These are phyloP conservation scores for Citrus sp. DNA, from an alignment of 345 rosid species.

Conservation along the genomic window DNA sequence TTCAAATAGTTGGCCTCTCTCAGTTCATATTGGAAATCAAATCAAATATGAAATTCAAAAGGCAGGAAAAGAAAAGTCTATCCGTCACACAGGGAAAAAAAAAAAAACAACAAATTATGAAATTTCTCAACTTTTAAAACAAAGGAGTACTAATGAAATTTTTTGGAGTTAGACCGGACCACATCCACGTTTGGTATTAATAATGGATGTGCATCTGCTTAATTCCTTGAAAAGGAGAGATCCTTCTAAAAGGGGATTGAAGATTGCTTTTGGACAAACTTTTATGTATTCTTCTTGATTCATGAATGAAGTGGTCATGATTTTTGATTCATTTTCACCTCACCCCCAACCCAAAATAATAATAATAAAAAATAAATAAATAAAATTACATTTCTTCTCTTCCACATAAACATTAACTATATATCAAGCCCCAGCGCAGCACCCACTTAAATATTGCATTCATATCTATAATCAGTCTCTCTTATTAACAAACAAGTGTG, in stretches of 20 bases:
- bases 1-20: no score
- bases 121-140: no score
- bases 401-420: constrained; percentile 3
- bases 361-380: not conserved
- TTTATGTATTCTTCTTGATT: constrained; percentile 3
- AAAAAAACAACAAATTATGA: no score
- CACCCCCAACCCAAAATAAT: no score
- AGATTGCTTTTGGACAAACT: constrained; percentile 8
- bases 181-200: not conserved
- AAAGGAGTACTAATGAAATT: no score
- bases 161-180: no score
- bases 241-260: not conserved
- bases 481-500: constrained; percentile 1
- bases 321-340: constrained; percentile 10
- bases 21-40: no score
- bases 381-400: not conserved
- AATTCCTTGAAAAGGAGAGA: constrained; percentile 25
- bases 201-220: constrained; percentile 18
- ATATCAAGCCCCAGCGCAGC: no score
- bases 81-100: no score
- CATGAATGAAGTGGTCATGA: not conserved
- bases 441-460: no score
- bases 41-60: no score
- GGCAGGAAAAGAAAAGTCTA: no score
- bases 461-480: not conserved